Percentiles rank a stretch among this genome's conserved stretches.
Conservation (phyloP, 805 yeast species). For the Cyberlindnera mrakii region DNA sequence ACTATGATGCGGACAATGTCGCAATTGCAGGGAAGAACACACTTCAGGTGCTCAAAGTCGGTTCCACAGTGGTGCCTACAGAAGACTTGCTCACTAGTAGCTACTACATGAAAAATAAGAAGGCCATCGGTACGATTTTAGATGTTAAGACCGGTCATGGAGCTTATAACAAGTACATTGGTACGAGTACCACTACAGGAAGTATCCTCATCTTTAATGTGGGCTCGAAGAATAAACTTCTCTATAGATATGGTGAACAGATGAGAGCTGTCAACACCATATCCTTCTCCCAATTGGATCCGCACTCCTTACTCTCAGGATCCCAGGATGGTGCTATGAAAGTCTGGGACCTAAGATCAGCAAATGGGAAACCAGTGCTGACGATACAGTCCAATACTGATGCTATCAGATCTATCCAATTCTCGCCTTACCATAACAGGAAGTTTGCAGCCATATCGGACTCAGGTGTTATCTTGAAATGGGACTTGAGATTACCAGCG, state of each 20-base stretch:
- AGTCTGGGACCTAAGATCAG: slow-evolving; percentile 63
- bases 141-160: slow-evolving; percentile 40
- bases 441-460: slow-evolving; percentile 79
- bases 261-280: slow-evolving; percentile 41
- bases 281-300: slow-evolving; percentile 32
- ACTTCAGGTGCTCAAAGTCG: slow-evolving; percentile 32
- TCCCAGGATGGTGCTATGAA: slow-evolving; percentile 78
- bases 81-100: slow-evolving; percentile 29
- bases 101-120: slow-evolving; percentile 25
- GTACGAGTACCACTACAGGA: slow-evolving; percentile 42
- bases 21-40: slow-evolving; percentile 39
- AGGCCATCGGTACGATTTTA: slow-evolving; percentile 33
- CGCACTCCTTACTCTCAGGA: slow-evolving; percentile 46
- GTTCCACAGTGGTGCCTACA: slow-evolving; percentile 25
- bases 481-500: slow-evolving; percentile 72
- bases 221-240: slow-evolving; percentile 21
- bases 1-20: slow-evolving; percentile 20
- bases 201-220: slow-evolving; percentile 33
- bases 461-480: slow-evolving; percentile 78
- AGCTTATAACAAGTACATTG: slow-evolving; percentile 32
- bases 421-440: slow-evolving; percentile 46
- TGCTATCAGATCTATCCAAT: slow-evolving; percentile 54
- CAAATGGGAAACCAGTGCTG: slow-evolving; percentile 38
- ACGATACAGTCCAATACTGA: slow-evolving; percentile 56
- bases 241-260: slow-evolving; percentile 33